Conservation (phyloP, 805 yeast species). For the Lachancea thermotolerans region DNA sequence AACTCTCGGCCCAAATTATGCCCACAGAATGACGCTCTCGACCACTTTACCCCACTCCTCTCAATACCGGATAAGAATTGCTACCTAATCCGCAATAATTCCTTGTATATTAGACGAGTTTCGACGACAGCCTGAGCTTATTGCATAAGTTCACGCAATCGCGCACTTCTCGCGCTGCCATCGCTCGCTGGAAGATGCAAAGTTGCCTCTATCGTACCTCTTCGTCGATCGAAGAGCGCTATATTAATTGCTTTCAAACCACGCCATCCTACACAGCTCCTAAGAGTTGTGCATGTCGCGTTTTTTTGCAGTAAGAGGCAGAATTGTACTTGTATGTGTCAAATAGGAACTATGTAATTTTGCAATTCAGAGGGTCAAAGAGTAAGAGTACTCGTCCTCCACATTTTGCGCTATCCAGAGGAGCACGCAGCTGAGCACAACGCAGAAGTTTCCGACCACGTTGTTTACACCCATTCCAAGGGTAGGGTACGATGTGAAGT, state of each 20-base stretch:
- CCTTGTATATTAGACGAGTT: neutral
- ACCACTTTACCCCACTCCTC: no score
- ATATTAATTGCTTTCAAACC: neutral
- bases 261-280: neutral
- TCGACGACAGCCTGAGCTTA: neutral
- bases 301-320: neutral
- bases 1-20: slow-evolving; percentile 10
- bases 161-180: no score
- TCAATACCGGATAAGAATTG: no score
- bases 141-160: no score
- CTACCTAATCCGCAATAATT: neutral
- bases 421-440: slow-evolving; percentile 82
- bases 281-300: neutral
- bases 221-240: slow-evolving; percentile 2
- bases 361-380: slow-evolving; percentile 57
- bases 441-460: slow-evolving; percentile 67
- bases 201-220: neutral
- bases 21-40: slow-evolving; percentile 2
- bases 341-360: slow-evolving; percentile 1
- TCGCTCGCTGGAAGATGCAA: neutral
- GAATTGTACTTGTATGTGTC: neutral
- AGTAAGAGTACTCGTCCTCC: slow-evolving; percentile 93
- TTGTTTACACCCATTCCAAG: slow-evolving; percentile 91
- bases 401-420: slow-evolving; percentile 93
- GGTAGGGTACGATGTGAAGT: slow-evolving; percentile 71